These are phyloP conservation scores for Penicillium glabrum DNA, from an alignment of 2,329 filamentous ascomycete species.

Conservation along the genomic window DNA sequence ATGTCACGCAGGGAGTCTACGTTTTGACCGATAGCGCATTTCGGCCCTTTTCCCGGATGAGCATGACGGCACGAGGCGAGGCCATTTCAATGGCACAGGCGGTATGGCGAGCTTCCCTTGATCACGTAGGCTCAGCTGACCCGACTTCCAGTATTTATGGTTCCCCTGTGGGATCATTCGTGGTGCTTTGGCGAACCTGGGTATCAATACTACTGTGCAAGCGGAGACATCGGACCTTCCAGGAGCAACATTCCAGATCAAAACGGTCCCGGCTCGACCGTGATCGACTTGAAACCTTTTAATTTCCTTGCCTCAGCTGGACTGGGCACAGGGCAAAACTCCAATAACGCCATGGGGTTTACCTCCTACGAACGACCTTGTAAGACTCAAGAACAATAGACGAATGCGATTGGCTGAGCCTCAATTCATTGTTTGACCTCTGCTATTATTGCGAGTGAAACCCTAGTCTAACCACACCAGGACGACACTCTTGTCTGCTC, in stretches of 20 bases:
- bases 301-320: not conserved
- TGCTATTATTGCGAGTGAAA: constrained; percentile 15
- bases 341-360: not conserved
- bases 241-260: constrained; percentile 91
- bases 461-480: constrained; percentile 7
- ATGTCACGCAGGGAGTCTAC: constrained; percentile 71
- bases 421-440: constrained; percentile 9
- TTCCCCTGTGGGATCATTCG: constrained; percentile 92
- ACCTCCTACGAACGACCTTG: not conserved
- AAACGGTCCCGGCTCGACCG: constrained; percentile 70
- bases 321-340: not conserved
- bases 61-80: constrained; percentile 72
- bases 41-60: constrained; percentile 86
- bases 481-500: constrained; percentile 16
- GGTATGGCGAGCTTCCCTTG: constrained; percentile 51
- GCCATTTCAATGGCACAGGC: constrained; percentile 74
- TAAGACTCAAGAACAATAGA: not conserved
- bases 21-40: constrained; percentile 93
- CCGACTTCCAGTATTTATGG: constrained; percentile 72
- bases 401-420: not conserved
- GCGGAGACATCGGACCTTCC: constrained; percentile 87
- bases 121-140: not conserved
- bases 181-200: constrained; percentile 87
- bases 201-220: constrained; percentile 86
- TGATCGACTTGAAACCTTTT: constrained; percentile 38